Conservation (phyloP, 208 protist species). For the Crithidia bombi region DNA sequence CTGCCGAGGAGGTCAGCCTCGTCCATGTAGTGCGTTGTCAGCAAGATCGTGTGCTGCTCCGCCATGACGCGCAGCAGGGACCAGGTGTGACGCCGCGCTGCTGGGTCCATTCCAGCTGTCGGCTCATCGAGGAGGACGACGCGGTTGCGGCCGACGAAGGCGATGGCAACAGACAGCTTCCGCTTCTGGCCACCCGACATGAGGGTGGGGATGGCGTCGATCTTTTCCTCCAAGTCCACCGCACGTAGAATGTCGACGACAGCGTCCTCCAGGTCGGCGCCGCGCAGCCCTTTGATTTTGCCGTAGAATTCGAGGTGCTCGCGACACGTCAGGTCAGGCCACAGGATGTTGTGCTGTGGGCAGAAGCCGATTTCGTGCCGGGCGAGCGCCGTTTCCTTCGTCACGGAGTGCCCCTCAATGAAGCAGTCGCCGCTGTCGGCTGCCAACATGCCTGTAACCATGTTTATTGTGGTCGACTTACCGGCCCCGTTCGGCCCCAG, state of each 20-base stretch:
- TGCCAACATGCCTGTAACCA: slow-evolving; percentile 82
- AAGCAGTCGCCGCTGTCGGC: slow-evolving; percentile 70
- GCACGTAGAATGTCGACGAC: slow-evolving; percentile 41
- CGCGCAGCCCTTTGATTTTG: slow-evolving; percentile 82
- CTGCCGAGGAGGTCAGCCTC: slow-evolving; percentile 96
- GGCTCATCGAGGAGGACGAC: slow-evolving; percentile 92
- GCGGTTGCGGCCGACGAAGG: slow-evolving; percentile 80
- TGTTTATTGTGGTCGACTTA: slow-evolving; percentile 83
- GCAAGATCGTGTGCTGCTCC: slow-evolving; percentile 60
- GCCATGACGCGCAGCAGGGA: slow-evolving; percentile 60
- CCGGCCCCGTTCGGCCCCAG: slow-evolving; percentile 85
- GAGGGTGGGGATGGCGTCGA: slow-evolving; percentile 33
- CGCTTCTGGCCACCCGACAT: slow-evolving; percentile 90
- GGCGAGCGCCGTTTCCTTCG: slow-evolving; percentile 44
- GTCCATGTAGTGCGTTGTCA: slow-evolving; percentile 96
- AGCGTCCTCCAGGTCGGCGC: slow-evolving; percentile 27
- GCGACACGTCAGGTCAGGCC: slow-evolving; percentile 76
- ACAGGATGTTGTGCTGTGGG: slow-evolving; percentile 95
- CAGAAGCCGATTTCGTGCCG: slow-evolving; percentile 91
- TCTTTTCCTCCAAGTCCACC: slow-evolving; percentile 26
- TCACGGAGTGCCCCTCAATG: slow-evolving; percentile 72
- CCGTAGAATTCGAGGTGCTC: slow-evolving; percentile 94
- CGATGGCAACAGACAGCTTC: slow-evolving; percentile 82
- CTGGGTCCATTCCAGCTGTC: slow-evolving; percentile 87
- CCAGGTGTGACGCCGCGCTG: slow-evolving; percentile 82